phyloP scores from a whole-genome alignment of 2,329 filamentous ascomycete genomes.

The Ophiostoma montium region DNA sequence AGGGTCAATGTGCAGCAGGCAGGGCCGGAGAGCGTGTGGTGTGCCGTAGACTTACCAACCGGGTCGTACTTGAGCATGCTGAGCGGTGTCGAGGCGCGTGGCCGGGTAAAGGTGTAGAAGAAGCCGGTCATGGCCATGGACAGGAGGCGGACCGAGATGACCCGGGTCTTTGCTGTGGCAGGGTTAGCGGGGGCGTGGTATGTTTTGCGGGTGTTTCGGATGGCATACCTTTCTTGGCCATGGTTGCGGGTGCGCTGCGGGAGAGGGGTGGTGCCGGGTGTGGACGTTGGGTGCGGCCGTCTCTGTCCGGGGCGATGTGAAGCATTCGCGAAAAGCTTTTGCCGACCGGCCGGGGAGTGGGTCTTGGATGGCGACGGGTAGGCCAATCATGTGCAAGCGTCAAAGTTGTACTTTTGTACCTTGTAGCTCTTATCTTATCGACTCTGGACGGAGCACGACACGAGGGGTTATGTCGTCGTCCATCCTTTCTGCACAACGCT shows the following conservation, averaged over 20 bases:
- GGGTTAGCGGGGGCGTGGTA: not conserved
- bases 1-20: not conserved
- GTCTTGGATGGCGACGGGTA: no score
- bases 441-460: no score
- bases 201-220: not conserved
- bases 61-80: slow-evolving; percentile 99
- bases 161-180: slow-evolving; percentile 69
- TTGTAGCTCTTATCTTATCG: slow-evolving; percentile 8
- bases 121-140: slow-evolving; percentile 99
- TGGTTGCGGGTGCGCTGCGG: slow-evolving; percentile 9
- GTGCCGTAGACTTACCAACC: slow-evolving; percentile 48
- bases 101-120: slow-evolving; percentile 82
- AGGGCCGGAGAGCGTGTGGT: not conserved
- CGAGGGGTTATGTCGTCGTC: no score
- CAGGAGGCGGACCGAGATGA: slow-evolving; percentile 83
- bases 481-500: no score
- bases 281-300: not conserved
- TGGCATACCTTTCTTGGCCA: slow-evolving; percentile 24
- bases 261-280: not conserved
- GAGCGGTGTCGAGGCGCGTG: slow-evolving; percentile 66
- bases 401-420: no score
- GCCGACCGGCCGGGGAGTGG: slow-evolving; percentile 1
- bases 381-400: not conserved
- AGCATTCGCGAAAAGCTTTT: slow-evolving; percentile 9
- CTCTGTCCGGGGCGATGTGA: not conserved